A percentile compares a stretch with the other conserved stretches of the same genome.
Conservation (phyloP, 495 filamentous ascomycete species). For the Extremus antarcticus region DNA sequence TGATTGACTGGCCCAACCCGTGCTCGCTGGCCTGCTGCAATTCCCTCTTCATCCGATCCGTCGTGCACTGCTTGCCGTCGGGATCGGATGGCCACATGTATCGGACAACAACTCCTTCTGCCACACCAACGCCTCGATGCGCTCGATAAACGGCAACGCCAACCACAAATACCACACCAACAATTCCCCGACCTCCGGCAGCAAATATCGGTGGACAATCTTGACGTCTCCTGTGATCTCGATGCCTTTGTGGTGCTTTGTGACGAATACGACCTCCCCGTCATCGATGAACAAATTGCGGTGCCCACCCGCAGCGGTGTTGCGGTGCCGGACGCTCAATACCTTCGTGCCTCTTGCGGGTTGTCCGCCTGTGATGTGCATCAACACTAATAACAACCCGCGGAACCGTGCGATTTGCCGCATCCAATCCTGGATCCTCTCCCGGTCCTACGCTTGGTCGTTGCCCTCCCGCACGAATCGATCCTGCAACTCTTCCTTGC, state of each 20-base stretch:
- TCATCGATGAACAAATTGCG: slow-evolving; percentile 8
- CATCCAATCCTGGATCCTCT: not conserved
- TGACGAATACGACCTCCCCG: slow-evolving; percentile 10
- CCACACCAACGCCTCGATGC: slow-evolving; percentile 2
- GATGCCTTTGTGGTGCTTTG: slow-evolving; percentile 9
- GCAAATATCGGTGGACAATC: slow-evolving; percentile 18
- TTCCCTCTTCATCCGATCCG: not conserved
- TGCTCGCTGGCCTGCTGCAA: not conserved
- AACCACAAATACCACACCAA: slow-evolving; percentile 15
- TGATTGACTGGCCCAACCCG: not conserved
- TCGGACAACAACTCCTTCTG: not conserved
- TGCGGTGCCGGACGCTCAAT: slow-evolving; percentile 19
- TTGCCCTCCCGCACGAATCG: not conserved
- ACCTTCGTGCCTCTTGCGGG: slow-evolving; percentile 25
- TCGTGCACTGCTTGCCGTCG: slow-evolving; percentile 1
- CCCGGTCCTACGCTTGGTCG: not conserved
- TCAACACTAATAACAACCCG: slow-evolving; percentile 16
- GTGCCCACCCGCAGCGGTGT: slow-evolving; percentile 3
- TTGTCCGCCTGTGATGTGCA: slow-evolving; percentile 23
- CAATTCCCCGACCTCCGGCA: slow-evolving; percentile 13
- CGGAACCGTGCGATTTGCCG: slow-evolving; percentile 4
- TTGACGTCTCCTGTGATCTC: slow-evolving; percentile 3
- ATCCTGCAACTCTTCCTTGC: not conserved
- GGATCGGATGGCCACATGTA: not conserved
- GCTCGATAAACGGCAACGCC: slow-evolving; percentile 3